phyloP scores from a whole-genome alignment of 805 yeast species.

The Tetrapisispora taiwanensis region DNA sequence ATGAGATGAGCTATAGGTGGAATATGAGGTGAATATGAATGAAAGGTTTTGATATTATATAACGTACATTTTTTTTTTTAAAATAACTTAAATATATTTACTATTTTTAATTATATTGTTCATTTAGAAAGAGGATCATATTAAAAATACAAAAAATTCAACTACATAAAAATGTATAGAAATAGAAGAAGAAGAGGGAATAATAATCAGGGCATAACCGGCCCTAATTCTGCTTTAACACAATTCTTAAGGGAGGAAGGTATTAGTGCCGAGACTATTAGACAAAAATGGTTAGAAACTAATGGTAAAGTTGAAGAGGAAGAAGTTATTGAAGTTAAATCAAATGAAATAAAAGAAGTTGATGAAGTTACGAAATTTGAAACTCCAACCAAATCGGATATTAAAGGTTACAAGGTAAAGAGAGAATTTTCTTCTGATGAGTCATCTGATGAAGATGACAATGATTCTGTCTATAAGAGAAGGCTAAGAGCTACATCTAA shows the following conservation, averaged over 20 bases:
- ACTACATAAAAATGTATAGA: slow-evolving; percentile 18
- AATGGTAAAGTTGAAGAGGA: slow-evolving; percentile 8
- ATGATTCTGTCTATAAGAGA: slow-evolving; percentile 6
- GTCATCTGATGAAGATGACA: slow-evolving; percentile 3
- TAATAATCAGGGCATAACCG: slow-evolving; percentile 29
- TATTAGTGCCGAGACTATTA: slow-evolving; percentile 70
- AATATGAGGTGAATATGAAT: too few relatives aligned
- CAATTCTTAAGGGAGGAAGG: slow-evolving; percentile 85
- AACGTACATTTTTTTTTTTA: too few relatives aligned
- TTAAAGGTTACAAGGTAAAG: not conserved
- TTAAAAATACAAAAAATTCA: too few relatives aligned
- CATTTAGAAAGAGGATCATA: too few relatives aligned
- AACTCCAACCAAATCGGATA: not conserved
- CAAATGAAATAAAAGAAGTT: not conserved
- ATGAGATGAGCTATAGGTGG: not conserved
- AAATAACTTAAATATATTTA: too few relatives aligned
- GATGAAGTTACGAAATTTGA: not conserved
- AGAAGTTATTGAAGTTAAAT: slow-evolving; percentile 1
- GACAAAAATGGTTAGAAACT: slow-evolving; percentile 36
- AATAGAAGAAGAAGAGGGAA: slow-evolving; percentile 17
- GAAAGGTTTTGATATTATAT: too few relatives aligned
- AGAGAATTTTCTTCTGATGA: not conserved
- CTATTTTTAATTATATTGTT: too few relatives aligned
- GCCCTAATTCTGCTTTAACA: slow-evolving; percentile 79
- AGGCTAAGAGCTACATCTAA: slow-evolving; percentile 26